Percentiles rank a stretch among this genome's conserved stretches.
Evolutionary conservation across 306 rosid species (phyloP).

Genomic region (Acacia crassicarpa): DNA sequence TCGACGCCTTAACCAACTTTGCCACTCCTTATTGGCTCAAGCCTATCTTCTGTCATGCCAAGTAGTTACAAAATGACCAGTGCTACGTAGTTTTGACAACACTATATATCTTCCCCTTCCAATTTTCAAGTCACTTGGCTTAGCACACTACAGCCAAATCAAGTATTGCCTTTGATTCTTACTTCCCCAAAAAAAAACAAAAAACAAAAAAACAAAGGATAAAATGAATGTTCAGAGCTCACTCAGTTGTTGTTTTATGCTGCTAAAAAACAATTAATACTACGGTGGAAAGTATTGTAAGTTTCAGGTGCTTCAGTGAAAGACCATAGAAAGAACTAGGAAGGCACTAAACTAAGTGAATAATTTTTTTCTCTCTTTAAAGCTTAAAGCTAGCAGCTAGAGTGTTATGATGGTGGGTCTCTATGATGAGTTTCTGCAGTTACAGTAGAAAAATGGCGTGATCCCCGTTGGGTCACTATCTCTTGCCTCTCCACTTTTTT

Average conservation of each 20-base stretch:
- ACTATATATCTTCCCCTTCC: neutral
- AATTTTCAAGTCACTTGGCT: neutral
- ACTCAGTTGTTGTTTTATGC: neutral
- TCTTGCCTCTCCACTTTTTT: conserved; percentile 18
- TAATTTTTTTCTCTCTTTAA: neutral
- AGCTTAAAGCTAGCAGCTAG: neutral
- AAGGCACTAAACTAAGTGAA: neutral
- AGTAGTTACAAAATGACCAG: no score
- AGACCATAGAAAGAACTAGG: neutral
- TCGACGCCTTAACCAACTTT: no score
- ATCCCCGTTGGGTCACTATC: conserved; percentile 11
- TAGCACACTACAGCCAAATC: neutral
- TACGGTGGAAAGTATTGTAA: neutral
- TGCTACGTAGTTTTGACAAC: no score
- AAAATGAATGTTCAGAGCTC: neutral
- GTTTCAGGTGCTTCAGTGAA: neutral
- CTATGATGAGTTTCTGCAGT: neutral
- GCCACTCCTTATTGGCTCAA: no score
- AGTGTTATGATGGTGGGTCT: neutral
- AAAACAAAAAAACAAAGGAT: no score
- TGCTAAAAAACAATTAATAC: accelerated
- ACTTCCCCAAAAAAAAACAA: no score
- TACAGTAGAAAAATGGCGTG: conserved; percentile 13
- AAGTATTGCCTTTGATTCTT: neutral
- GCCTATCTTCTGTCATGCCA: neutral